Evolutionary conservation across 306 rosid species (phyloP).

Genomic region (Rosa multiflora): DNA sequence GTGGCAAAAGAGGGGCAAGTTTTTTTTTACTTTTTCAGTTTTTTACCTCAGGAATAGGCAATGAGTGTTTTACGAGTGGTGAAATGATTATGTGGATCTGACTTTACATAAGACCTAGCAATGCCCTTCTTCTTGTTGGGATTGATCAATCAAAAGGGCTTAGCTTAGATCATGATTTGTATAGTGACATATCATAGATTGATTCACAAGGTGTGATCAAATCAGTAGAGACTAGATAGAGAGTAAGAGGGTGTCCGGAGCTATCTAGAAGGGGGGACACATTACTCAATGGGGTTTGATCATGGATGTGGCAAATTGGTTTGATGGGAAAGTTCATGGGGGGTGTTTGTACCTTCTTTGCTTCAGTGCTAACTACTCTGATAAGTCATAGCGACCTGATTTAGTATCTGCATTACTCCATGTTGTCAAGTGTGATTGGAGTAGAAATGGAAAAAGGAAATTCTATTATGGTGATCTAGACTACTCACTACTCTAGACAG

Average conservation of each 20-base stretch:
- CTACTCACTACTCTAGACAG: background rate
- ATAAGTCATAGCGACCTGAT: background rate
- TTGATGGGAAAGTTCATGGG: slow-evolving; percentile 1
- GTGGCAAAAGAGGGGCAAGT: background rate
- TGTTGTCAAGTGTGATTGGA: background rate
- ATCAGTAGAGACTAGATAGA: background rate
- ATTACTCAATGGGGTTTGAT: background rate
- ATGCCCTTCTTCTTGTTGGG: background rate
- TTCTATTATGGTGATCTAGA: background rate
- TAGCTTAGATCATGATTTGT: slow-evolving; percentile 2
- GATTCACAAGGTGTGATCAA: slow-evolving; percentile 1
- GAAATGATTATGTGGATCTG: slow-evolving; percentile 6
- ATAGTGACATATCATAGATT: slow-evolving; percentile 5
- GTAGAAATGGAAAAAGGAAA: background rate
- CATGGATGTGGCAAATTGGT: background rate
- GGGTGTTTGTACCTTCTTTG: background rate
- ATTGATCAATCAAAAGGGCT: background rate
- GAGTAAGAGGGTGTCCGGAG: background rate
- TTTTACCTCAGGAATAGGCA: background rate
- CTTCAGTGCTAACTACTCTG: background rate
- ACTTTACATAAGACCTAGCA: slow-evolving; percentile 3
- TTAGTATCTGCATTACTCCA: background rate
- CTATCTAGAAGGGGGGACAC: background rate
- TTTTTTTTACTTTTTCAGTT: background rate
- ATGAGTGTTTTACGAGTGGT: background rate